Base-by-base conservation (phyloP, 2,329 filamentous ascomycete species). In the Talaromyces verruculosus region DNA sequence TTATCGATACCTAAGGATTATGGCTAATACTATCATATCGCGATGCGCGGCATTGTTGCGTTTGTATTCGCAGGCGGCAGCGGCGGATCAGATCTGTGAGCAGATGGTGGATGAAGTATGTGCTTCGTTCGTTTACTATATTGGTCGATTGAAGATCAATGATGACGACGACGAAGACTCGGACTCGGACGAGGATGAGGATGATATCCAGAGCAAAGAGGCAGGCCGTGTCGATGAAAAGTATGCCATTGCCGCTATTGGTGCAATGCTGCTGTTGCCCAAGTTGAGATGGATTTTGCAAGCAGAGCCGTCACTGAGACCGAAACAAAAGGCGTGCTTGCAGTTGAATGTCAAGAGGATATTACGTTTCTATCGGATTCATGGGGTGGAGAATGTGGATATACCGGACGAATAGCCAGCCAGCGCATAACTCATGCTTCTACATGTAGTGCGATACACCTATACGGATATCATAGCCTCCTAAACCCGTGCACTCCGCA, bases 21-120 rank as follows among this genome's bases (percentile, higher is more conserved):
- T 64, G 61, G 19, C 41, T 8, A 64, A 64, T 22, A 64, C 49
- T 2, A 33, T 57, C 35, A 64, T 58, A 35, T 64, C 61, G 15
- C 53, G 61, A 58, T 64, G 37, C 15, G 61, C 61, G 15, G 61
- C 61, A 5, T 33, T 57, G 15, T 15, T 58, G 41, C 49, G 51
- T 25, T 11, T 43, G 10, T 64, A 64, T 15, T 55, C 47, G 22
- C 39, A 57, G 8, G 61, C 51, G 1, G 51, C 61, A 5, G 53
- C 61, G 25, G 51, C 61, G 7, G 61, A 64, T 41, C 61, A 58
- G 37, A 30, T 57, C 11, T 64, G 61, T 41, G 49, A 58, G 30
- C 39, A 64, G 39, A 64, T 64, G 61, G 51, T 64, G 4, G 61
- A 64, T 47, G 51, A 41, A 13, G 49, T 64, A 1, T 57, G 49